Base-by-base conservation (phyloP, 352 stramenopile species). In the Pythium periplocum region DNA sequence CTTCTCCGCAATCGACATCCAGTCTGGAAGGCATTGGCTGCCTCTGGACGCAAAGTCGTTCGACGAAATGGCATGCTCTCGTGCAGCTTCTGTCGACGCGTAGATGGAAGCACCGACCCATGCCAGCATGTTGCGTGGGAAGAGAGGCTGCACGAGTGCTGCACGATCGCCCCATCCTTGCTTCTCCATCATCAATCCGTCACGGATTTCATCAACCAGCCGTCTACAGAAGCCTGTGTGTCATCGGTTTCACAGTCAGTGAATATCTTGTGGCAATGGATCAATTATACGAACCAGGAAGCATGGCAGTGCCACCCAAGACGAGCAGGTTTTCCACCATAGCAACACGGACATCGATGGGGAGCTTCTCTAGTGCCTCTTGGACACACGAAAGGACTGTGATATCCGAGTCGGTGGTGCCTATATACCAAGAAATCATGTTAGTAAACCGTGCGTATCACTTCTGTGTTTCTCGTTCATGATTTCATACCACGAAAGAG, bases 91-190 rank as follows among this genome's bases (percentile, higher is more conserved):
- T 4, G 77, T 92, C 6, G 78, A 66, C 12, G 75, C 84, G 37
- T 86, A 93, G 60, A 95, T 68, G 12, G 82, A 93, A 0, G 69
- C 82, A 26, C 84, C 84, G 34, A 95, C 62, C 84, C 84, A 95
- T 2, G 70, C 58, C 31, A 93, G 61, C 59, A 95, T 62, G 51
- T 90, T 92, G 0, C 69, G 65, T 5, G 84, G 84, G 51, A 93
- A 95, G 34, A 73, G 70, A 2, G 72, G 67, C 26, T 57, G 53
- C 32, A 86, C 65, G 4, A 92, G 57, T 37, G 62, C 47, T 26
- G 69, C 62, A 17, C 51, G 59, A 30, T 79, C 59, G 26, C 78
- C 66, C 36, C 74, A 57, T 43, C 62, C 71, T 26, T 83, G 66
- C 36, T 77, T 71, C 37, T 81, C 59, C 11, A 75, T 41, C 26